Conservation (phyloP, 192 early-diverging fungal species). For the Phlyctochytrium arcticum region DNA sequence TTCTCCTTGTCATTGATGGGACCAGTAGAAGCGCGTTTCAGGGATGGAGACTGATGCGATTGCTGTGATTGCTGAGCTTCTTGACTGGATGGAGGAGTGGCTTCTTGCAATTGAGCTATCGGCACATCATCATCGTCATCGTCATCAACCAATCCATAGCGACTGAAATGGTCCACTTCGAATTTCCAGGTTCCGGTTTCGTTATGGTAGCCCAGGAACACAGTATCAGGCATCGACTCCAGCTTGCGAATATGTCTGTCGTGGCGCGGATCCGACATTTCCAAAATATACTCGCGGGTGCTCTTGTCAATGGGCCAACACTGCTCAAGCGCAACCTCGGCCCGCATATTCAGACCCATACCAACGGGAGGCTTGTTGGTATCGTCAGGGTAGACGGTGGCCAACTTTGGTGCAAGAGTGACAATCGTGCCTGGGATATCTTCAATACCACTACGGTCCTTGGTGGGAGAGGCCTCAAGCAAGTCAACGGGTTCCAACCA, state of each 20-base stretch:
- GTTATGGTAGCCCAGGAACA: constrained; percentile 71
- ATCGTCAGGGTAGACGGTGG: constrained; percentile 82
- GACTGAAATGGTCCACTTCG: constrained; percentile 76
- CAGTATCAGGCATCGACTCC: constrained; percentile 66
- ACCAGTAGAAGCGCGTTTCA: background rate
- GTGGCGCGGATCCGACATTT: constrained; percentile 65
- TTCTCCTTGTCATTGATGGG: constrained; percentile 1
- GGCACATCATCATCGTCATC: constrained; percentile 56
- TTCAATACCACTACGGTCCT: constrained; percentile 44
- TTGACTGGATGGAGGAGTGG: background rate
- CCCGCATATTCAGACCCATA: constrained; percentile 83
- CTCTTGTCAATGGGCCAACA: constrained; percentile 85
- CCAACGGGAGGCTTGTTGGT: constrained; percentile 75
- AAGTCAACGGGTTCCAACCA: constrained; percentile 85
- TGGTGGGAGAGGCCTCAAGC: constrained; percentile 42
- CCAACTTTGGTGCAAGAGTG: constrained; percentile 62
- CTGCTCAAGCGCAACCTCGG: constrained; percentile 66
- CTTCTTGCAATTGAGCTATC: constrained; percentile 14
- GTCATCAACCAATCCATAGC: constrained; percentile 74
- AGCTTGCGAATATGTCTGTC: constrained; percentile 67
- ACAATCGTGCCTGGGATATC: constrained; percentile 78
- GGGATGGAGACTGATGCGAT: too few relatives aligned
- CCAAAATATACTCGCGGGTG: constrained; percentile 61
- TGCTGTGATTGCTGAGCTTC: background rate
- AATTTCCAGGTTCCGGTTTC: constrained; percentile 87